These are phyloP conservation scores for Marasmius sp. DNA, from an alignment of 1,284 basidiomycete genomes.

Conservation along the genomic window DNA sequence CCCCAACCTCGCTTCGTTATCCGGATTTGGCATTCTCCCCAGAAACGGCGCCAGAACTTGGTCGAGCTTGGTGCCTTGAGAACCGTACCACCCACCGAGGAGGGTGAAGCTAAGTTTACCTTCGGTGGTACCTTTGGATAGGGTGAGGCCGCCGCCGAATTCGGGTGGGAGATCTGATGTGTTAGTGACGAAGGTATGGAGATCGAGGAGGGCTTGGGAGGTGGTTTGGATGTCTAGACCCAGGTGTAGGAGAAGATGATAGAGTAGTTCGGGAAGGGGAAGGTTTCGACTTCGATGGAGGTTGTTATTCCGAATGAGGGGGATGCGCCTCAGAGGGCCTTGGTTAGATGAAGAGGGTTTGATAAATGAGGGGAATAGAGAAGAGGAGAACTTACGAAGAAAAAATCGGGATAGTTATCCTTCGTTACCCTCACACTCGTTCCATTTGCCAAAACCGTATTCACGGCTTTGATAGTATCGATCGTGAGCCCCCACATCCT, in stretches of 20 bases:
- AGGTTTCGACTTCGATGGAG: conserved; percentile 25
- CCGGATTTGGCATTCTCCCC: conserved; percentile 25
- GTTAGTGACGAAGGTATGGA: conserved; percentile 16
- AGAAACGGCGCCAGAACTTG: conserved; percentile 29
- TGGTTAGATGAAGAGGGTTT: too few species aligned
- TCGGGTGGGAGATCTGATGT: conserved; percentile 6
- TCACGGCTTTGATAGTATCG: conserved; percentile 27
- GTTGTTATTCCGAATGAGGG: conserved; percentile 34
- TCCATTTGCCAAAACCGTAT: too few species aligned
- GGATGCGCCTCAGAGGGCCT: too few species aligned
- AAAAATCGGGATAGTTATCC: conserved; percentile 30
- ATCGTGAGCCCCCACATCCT: conserved; percentile 28
- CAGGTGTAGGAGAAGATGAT: conserved; percentile 19
- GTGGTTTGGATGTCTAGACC: conserved; percentile 12
- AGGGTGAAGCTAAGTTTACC: conserved; percentile 3
- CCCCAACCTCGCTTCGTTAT: conserved; percentile 21
- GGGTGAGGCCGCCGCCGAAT: conserved; percentile 10
- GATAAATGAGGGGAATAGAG: neutral
- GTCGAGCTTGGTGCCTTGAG: neutral
- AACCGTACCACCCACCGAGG: conserved; percentile 8
- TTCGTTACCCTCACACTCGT: too few species aligned
- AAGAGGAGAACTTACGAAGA: conserved; percentile 23
- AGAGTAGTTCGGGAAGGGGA: conserved; percentile 22
- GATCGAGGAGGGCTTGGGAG: conserved; percentile 15
- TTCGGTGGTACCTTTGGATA: neutral